Evolutionary conservation across 345 rosid genomes (phyloP), one percentile per base, ranked within the genome.

Genomic region (Rhodomyrtus tomentosa): DNA sequence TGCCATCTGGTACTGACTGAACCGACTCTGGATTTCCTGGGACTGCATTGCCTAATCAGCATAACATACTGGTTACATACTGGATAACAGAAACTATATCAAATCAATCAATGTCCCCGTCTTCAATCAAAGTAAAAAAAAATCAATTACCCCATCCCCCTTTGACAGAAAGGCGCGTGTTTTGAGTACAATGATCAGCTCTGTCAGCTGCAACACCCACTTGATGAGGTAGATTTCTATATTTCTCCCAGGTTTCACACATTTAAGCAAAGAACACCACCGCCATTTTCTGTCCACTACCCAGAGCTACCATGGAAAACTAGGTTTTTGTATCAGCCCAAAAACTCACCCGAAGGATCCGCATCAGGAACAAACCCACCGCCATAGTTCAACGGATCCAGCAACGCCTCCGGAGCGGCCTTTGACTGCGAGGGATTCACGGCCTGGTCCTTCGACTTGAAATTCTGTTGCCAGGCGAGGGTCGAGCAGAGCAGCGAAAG

Each of bases 401-500:
- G 79, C 53, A 86, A 82, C 27, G 98, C 97, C 85, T 94, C 96
- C 1, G 96, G 94, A 4, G 92, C 91, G 8, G 95, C 89, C 82
- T 90, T 91, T 12, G 93, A 91, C 59, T 88, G 94, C 79, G 92
- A 80, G 21, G 88, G 87, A 80, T 50, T 87, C n/a, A 84, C 93
- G 36, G 51, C 62, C 42, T 87, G 92, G 81, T 86, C 88, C 90
- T 89, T 91, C 5, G 62, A 62, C 88, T 86, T 91, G 27, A 86
- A 90, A 82, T 86, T 93, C 84, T 93, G 94, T 83, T 96, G 99
- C 99, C 98, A 95, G 13, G 98, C 98, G 68, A 96, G 95, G 32
- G 92, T 87, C 50, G 99, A 96, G 89, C 99, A 96, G 21, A 96
- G 98, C 85, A 96, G 93, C 74, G 99, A 96, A n/a, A 96, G 94